phyloP scores from a whole-genome alignment of 1,284 basidiomycete genomes.

The Mycosarcoma maydis region DNA sequence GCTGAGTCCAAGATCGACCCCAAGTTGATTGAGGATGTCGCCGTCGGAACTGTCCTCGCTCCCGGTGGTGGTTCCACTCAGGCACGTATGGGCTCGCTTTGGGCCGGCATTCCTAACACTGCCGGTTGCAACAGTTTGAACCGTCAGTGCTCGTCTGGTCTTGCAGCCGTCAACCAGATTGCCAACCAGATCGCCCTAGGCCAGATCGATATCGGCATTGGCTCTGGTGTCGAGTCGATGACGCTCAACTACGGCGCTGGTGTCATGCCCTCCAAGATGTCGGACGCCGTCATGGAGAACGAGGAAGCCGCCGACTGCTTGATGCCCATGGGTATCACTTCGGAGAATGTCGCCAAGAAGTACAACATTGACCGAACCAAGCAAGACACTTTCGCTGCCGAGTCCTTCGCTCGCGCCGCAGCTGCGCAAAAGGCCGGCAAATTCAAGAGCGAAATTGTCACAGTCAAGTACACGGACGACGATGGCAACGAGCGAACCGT shows the following conservation, averaged over 20 bases:
- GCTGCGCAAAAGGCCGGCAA: conserved; percentile 86
- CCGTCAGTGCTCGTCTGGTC: conserved; percentile 86
- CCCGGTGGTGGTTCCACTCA: conserved; percentile 87
- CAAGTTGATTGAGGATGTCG: conserved; percentile 76
- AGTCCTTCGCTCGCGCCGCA: conserved; percentile 84
- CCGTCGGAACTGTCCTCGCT: conserved; percentile 92
- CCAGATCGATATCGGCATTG: conserved; percentile 81
- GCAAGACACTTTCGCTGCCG: conserved; percentile 87
- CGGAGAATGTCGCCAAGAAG: conserved; percentile 89
- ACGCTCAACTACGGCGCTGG: conserved; percentile 74
- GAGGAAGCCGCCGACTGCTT: conserved; percentile 89
- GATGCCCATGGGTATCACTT: conserved; percentile 95
- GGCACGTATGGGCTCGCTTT: conserved; percentile 92
- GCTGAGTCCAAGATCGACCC: conserved; percentile 75
- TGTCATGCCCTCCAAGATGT: conserved; percentile 78
- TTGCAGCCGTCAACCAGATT: conserved; percentile 87
- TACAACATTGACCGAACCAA: conserved; percentile 77
- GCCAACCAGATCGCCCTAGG: conserved; percentile 80
- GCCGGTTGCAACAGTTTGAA: conserved; percentile 83
- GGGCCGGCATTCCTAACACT: conserved; percentile 82
- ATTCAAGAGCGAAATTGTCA: conserved; percentile 91
- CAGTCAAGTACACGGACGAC: conserved; percentile 82
- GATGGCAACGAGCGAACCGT: conserved; percentile 82
- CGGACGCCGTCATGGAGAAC: conserved; percentile 80
- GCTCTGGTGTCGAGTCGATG: conserved; percentile 96